Percentiles rank a stretch among this genome's conserved stretches.
These are phyloP conservation scores for Tulasnella sp. DNA, from an alignment of 768 basidiomycete genomes.

Conservation along the genomic window DNA sequence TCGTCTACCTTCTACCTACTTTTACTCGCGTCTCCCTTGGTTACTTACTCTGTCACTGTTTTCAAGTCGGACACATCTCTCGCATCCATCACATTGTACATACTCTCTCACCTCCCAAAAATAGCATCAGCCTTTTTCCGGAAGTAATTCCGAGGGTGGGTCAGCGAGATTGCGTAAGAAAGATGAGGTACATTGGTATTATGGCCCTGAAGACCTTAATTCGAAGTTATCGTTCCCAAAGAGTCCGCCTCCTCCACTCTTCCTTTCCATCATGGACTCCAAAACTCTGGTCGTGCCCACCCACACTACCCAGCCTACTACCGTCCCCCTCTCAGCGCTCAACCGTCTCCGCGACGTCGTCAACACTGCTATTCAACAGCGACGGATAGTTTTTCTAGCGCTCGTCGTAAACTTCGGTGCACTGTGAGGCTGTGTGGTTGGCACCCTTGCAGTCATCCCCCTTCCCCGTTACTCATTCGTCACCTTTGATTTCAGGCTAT, in stretches of 20 bases:
- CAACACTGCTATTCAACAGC: neutral
- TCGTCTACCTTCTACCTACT: neutral
- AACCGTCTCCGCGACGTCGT: neutral
- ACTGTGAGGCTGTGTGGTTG: neutral
- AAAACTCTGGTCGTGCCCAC: no score
- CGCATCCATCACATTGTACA: neutral
- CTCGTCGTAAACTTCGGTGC: conserved; percentile 13
- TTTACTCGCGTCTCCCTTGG: neutral
- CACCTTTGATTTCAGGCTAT: neutral
- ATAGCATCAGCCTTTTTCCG: no score
- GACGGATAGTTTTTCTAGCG: conserved; percentile 1
- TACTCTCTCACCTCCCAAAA: no score
- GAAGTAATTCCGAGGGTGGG: no score
- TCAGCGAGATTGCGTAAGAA: no score
- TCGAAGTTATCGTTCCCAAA: no score
- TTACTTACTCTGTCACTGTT: neutral
- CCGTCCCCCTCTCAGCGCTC: no score
- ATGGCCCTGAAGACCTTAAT: no score
- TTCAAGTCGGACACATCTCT: neutral
- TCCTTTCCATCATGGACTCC: no score
- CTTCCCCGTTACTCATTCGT: neutral
- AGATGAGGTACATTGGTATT: no score
- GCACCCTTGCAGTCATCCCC: neutral
- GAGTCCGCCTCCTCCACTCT: no score
- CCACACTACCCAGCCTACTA: no score